Base-by-base conservation (phyloP, 2,329 filamentous ascomycete species). In the Paracorniculantispora psalliotae region DNA sequence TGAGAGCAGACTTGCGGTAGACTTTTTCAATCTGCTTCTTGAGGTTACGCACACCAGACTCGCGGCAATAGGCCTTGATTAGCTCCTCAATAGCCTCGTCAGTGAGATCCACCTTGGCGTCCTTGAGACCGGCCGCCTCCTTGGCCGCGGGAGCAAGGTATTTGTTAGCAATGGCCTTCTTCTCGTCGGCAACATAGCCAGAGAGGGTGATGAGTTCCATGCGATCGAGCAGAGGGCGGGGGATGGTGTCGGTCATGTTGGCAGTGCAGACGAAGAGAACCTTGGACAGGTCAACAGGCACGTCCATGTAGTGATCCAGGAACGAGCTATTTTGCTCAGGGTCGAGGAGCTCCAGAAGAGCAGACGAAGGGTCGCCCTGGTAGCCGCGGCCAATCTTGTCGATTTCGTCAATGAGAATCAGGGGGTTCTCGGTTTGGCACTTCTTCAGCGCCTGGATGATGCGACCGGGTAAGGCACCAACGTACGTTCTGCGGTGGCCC, bases 11-110 rank as follows among this genome's bases (percentile, higher is more conserved):
- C 75, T 99, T 99, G 60, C 94, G 87, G 76, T 97, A 99, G 3
- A 99, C 91, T 79, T 99, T 99, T 73, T 99, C 94, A 62, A 99
- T 99, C 73, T 97, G 93, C 79, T 99, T 97, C 83, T 99, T 99
- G 62, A 99, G 78, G 70, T 99, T 99, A 65, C 94, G 88, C 9
- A 99, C 96, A 67, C 94, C 94, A 46, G 92, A 96, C 75, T 99
- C 94, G 46, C 94, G 90, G 76, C 92, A 97, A 78, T 99, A 99
- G 25, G 91, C 96, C 77, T 97, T 97, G 79, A 99, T 99, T 47
- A 99, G 82, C 74, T 99, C 94, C 68, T 94, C 89, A 47, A 99
- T 96, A 13, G 93, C 96, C 60, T 90, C 88, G 65, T 92, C 87
- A 62, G 86, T 88, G 46, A 99, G 80, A n/a, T 79, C 79, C n/a